These are phyloP conservation scores for Neurospora sp. DNA, from an alignment of 495 filamentous ascomycete species.

Conservation along the genomic window DNA sequence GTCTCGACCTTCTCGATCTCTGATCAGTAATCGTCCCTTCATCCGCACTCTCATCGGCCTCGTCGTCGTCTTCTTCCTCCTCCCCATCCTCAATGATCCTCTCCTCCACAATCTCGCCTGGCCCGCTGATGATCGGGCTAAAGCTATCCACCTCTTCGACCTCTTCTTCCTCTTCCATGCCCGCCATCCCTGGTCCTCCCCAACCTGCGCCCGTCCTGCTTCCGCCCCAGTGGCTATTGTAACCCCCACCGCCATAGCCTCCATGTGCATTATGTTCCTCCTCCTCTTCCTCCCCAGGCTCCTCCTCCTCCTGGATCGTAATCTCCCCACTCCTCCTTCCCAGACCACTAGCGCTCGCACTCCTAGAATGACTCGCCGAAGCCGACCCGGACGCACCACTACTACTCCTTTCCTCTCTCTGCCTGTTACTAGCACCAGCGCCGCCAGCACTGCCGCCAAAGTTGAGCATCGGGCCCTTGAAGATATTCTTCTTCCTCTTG, in stretches of 20 bases:
- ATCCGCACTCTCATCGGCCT: background rate
- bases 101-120: slow-evolving; percentile 44
- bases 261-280: slow-evolving; percentile 4
- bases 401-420: background rate
- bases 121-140: slow-evolving; percentile 35
- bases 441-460: slow-evolving; percentile 22
- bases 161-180: slow-evolving; percentile 24
- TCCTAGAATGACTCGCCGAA: slow-evolving; percentile 31
- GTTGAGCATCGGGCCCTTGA: slow-evolving; percentile 72
- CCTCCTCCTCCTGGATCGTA: slow-evolving; percentile 81
- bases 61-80: slow-evolving; percentile 4
- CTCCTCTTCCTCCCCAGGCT: slow-evolving; percentile 44
- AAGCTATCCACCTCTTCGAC: slow-evolving; percentile 64
- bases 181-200: slow-evolving; percentile 19
- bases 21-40: background rate
- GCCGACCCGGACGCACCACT: slow-evolving; percentile 19
- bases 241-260: background rate
- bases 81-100: slow-evolving; percentile 41
- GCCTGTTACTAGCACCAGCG: slow-evolving; percentile 17
- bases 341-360: slow-evolving; percentile 41
- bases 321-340: slow-evolving; percentile 50
- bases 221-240: slow-evolving; percentile 43
- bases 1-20: background rate
- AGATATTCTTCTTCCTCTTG: slow-evolving; percentile 76
- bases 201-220: slow-evolving; percentile 69